Conservation (phyloP, 2,329 filamentous ascomycete species). For the Ceratocystis cubensis region DNA sequence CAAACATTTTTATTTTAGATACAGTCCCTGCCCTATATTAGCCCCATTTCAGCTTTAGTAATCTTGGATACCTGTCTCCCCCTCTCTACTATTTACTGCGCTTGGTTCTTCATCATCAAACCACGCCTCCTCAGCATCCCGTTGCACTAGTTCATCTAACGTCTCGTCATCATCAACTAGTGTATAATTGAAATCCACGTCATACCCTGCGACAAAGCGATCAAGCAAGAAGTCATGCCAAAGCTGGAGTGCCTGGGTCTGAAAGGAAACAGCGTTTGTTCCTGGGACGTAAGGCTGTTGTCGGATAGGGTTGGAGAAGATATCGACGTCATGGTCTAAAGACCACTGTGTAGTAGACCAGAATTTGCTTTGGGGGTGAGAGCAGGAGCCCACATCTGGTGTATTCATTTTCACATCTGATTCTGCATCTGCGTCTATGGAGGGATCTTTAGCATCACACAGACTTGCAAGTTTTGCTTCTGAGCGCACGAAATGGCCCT, state of each 20-base stretch:
- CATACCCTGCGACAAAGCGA: slow-evolving; percentile 62
- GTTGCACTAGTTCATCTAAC: slow-evolving; percentile 44
- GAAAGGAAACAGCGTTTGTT: not conserved
- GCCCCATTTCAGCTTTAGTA: slow-evolving; percentile 35
- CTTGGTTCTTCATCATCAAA: slow-evolving; percentile 67
- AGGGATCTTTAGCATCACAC: slow-evolving; percentile 2
- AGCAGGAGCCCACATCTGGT: not conserved
- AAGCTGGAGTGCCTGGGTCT: slow-evolving; percentile 52
- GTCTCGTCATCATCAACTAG: slow-evolving; percentile 59
- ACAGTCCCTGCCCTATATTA: not conserved
- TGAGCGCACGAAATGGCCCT: slow-evolving; percentile 62
- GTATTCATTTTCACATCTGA: not conserved
- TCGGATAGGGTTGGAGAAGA: not conserved
- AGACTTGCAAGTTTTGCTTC: slow-evolving; percentile 55
- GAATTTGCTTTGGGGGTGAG: not conserved
- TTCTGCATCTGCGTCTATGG: not conserved
- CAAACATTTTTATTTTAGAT: not conserved
- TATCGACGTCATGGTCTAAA: not conserved
- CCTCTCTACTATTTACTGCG: slow-evolving; percentile 30
- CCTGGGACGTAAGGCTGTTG: not conserved
- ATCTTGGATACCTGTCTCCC: slow-evolving; percentile 62
- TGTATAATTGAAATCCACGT: slow-evolving; percentile 67
- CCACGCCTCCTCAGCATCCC: slow-evolving; percentile 60
- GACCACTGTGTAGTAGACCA: slow-evolving; percentile 5
- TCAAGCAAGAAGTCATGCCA: slow-evolving; percentile 63